Evolutionary conservation across 108 stramenopile species (phyloP).

Genomic region (Cyclotella sp.): DNA sequence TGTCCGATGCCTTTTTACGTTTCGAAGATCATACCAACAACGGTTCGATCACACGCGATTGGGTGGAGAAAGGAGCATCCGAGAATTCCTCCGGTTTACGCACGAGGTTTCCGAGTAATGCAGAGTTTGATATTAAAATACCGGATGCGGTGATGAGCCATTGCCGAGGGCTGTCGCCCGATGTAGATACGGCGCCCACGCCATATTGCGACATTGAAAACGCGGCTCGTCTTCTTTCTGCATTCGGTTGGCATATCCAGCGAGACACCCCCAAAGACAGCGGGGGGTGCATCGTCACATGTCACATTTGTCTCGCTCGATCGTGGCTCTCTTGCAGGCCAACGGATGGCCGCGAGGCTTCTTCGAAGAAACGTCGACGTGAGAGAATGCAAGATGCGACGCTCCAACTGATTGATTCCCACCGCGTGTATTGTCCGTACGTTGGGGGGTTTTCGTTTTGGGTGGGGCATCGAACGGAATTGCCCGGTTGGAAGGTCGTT

Average conservation of each 20-base stretch:
- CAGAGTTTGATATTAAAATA: constrained; percentile 7
- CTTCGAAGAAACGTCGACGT: constrained; percentile 20
- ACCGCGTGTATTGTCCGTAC: constrained; percentile 44
- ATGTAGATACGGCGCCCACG: constrained; percentile 1
- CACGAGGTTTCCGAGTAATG: not conserved
- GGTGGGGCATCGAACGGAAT: constrained; percentile 5
- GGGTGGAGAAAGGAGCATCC: constrained; percentile 19
- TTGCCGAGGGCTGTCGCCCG: constrained; percentile 10
- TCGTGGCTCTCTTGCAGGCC: constrained; percentile 7
- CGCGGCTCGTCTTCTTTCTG: constrained; percentile 15
- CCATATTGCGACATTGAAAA: not conserved
- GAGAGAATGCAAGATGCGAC: constrained; percentile 1
- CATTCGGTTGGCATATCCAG: constrained; percentile 26
- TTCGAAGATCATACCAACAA: constrained; percentile 38
- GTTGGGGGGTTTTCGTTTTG: constrained; percentile 33
- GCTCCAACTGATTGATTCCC: constrained; percentile 34
- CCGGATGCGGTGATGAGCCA: constrained; percentile 13
- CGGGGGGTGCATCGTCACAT: constrained; percentile 13
- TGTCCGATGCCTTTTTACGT: constrained; percentile 18
- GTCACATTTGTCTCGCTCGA: constrained; percentile 33
- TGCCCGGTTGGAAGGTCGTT: constrained; percentile 42
- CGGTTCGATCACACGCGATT: constrained; percentile 31
- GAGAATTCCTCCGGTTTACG: not conserved
- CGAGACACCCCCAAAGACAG: not conserved
- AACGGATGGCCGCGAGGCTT: not conserved